Percentiles rank a stretch among this genome's conserved stretches.
Conservation (phyloP, 306 rosid genomes). For the Astragalus membranaceus region DNA sequence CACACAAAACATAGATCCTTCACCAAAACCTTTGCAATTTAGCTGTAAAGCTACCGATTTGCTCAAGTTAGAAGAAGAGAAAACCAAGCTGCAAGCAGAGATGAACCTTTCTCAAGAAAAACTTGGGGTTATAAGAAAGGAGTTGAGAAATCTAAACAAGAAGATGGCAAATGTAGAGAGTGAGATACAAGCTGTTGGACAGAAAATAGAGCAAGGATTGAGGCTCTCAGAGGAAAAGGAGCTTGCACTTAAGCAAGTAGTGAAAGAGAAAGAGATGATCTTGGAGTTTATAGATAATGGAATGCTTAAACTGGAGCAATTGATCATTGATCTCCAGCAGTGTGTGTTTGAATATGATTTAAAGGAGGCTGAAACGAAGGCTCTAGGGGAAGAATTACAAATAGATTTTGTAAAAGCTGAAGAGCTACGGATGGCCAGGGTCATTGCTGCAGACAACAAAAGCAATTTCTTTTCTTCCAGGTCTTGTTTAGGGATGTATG, state of each 20-base stretch:
- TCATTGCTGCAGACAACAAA: constrained; percentile 37
- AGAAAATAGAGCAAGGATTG: constrained; percentile 28
- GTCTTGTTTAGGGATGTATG: constrained; percentile 32
- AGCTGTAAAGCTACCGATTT: constrained; percentile 36
- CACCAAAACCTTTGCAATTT: constrained; percentile 48
- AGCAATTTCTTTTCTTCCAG: constrained; percentile 32
- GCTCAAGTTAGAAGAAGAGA: constrained; percentile 43
- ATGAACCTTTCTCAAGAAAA: constrained; percentile 33
- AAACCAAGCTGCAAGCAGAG: constrained; percentile 35
- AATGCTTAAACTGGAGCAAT: constrained; percentile 23
- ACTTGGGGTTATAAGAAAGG: constrained; percentile 31
- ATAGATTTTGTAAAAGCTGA: constrained; percentile 30
- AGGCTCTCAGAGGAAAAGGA: constrained; percentile 25
- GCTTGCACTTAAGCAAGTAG: constrained; percentile 29
- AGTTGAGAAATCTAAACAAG: constrained; percentile 33
- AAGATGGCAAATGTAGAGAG: constrained; percentile 23
- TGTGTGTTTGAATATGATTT: constrained; percentile 34
- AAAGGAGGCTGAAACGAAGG: constrained; percentile 37
- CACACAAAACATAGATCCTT: constrained; percentile 44
- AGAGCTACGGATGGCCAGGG: constrained; percentile 40
- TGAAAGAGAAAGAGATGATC: constrained; percentile 39
- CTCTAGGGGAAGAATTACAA: constrained; percentile 62
- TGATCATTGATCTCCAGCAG: constrained; percentile 36
- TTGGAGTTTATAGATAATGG: constrained; percentile 33
- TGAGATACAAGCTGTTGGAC: constrained; percentile 23